These are phyloP conservation scores for Saposhnikovia divaricata DNA, from an alignment of 129 eudicot genomes.

Conservation along the genomic window DNA sequence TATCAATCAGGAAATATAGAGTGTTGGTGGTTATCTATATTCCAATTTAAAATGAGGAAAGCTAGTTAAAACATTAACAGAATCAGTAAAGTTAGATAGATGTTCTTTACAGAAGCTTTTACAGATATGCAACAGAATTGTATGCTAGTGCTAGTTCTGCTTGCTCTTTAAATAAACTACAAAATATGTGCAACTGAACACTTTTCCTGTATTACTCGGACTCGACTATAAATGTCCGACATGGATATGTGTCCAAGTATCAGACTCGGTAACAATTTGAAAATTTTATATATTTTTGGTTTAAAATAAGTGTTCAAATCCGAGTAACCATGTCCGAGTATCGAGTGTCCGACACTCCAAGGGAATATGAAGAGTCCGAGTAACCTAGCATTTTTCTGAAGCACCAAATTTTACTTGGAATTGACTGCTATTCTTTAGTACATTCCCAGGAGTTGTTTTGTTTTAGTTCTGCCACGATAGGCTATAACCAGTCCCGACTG, in stretches of 20 bases:
- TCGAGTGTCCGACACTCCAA: too few species aligned
- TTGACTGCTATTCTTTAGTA: constrained; percentile 36
- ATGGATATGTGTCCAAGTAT: too few species aligned
- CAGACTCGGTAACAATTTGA: too few species aligned
- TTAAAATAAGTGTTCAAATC: too few species aligned
- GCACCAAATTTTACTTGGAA: constrained; percentile 57
- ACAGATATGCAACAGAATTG: neutral
- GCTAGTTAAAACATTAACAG: neutral
- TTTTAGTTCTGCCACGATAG: constrained; percentile 73
- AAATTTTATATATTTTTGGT: too few species aligned
- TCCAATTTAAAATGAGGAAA: neutral
- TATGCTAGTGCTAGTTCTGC: too few species aligned
- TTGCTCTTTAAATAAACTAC: neutral
- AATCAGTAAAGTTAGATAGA: neutral
- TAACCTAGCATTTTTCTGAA: neutral
- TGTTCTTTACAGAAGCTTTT: neutral
- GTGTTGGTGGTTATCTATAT: too few species aligned
- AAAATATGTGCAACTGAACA: neutral
- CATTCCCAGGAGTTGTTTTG: constrained; percentile 29
- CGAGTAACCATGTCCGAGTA: too few species aligned
- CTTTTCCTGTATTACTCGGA: too few species aligned
- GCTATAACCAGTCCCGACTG: too few species aligned
- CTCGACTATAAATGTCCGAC: too few species aligned
- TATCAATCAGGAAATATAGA: neutral
- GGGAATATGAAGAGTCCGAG: too few species aligned